A percentile compares a stretch with the other conserved stretches of the same genome.
Evolutionary conservation across 2,329 filamentous ascomycete genomes (phyloP).

Genomic region (Apiospora kogelbergensis): DNA sequence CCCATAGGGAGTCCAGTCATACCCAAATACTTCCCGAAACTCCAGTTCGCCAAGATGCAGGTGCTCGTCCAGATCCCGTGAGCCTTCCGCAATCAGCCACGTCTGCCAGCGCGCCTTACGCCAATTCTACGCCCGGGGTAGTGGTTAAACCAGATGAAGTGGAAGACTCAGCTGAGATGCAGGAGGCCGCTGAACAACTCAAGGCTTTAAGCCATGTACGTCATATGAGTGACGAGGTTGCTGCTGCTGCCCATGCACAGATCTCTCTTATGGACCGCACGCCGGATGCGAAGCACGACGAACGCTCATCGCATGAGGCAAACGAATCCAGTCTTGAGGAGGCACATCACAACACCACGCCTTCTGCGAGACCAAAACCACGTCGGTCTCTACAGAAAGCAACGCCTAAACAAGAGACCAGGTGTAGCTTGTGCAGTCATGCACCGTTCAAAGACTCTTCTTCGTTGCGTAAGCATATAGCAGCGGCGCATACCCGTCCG

Average conservation of each 20-base stretch:
- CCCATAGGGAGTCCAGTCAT: slow-evolving; percentile 18
- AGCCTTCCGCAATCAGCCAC: slow-evolving; percentile 25
- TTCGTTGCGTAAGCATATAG: slow-evolving; percentile 65
- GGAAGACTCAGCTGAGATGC: slow-evolving; percentile 68
- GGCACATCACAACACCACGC: slow-evolving; percentile 30
- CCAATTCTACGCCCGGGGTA: slow-evolving; percentile 27
- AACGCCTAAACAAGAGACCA: slow-evolving; percentile 57
- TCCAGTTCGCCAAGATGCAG: slow-evolving; percentile 27
- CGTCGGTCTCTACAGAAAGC: slow-evolving; percentile 49
- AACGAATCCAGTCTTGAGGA: slow-evolving; percentile 43
- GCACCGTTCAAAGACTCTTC: slow-evolving; percentile 67
- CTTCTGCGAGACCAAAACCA: slow-evolving; percentile 41
- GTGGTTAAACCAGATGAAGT: slow-evolving; percentile 46
- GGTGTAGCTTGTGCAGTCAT: slow-evolving; percentile 62
- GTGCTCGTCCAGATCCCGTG: slow-evolving; percentile 25
- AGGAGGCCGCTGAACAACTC: slow-evolving; percentile 66
- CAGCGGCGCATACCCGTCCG: slow-evolving; percentile 66
- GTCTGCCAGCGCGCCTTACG: slow-evolving; percentile 21
- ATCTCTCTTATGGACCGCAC: slow-evolving; percentile 24
- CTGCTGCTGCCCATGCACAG: slow-evolving; percentile 22
- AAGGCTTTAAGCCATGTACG: slow-evolving; percentile 65
- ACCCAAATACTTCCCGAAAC: slow-evolving; percentile 28
- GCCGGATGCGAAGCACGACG: slow-evolving; percentile 38
- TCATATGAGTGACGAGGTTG: slow-evolving; percentile 49
- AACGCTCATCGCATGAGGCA: slow-evolving; percentile 40